A percentile compares a stretch with the other conserved stretches of the same genome.
Conservation (phyloP, 2,329 filamentous ascomycete species). For the Pseudogymnoascus verrucosus region DNA sequence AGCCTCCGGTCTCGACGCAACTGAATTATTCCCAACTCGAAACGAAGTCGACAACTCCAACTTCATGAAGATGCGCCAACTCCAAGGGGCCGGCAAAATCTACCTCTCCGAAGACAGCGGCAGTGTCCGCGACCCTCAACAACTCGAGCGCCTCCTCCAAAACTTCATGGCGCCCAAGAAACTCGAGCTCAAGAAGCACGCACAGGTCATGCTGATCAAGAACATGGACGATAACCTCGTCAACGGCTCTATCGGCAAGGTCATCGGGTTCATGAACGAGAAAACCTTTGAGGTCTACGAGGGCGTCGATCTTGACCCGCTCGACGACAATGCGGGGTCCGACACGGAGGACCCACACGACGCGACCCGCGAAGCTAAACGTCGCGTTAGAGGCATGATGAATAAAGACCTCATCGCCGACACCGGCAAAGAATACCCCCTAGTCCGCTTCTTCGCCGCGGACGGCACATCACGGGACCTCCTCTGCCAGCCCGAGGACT, state of each 20-base stretch:
- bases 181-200: slow-evolving; percentile 78
- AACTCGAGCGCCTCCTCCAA: slow-evolving; percentile 68
- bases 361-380: slow-evolving; percentile 32
- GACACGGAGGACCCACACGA: slow-evolving; percentile 39
- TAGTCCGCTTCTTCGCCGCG: slow-evolving; percentile 74
- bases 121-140: slow-evolving; percentile 51
- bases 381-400: slow-evolving; percentile 36
- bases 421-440: slow-evolving; percentile 58
- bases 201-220: slow-evolving; percentile 99
- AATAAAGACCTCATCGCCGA: slow-evolving; percentile 39
- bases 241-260: slow-evolving; percentile 86
- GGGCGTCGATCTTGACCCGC: slow-evolving; percentile 45
- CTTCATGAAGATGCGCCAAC: slow-evolving; percentile 57
- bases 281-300: slow-evolving; percentile 51
- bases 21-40: slow-evolving; percentile 88
- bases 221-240: slow-evolving; percentile 92
- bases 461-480: slow-evolving; percentile 71
- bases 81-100: slow-evolving; percentile 59
- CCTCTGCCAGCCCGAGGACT: slow-evolving; percentile 78
- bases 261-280: slow-evolving; percentile 72
- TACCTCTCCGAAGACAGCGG: slow-evolving; percentile 74
- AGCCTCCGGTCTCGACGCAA: slow-evolving; percentile 69
- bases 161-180: slow-evolving; percentile 89
- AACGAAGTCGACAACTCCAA: slow-evolving; percentile 87
- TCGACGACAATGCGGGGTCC: slow-evolving; percentile 34